A percentile compares a stretch with the other conserved stretches of the same genome.
phyloP scores from a whole-genome alignment of 2,329 filamentous ascomycete genomes.

The Monascus ruber region DNA sequence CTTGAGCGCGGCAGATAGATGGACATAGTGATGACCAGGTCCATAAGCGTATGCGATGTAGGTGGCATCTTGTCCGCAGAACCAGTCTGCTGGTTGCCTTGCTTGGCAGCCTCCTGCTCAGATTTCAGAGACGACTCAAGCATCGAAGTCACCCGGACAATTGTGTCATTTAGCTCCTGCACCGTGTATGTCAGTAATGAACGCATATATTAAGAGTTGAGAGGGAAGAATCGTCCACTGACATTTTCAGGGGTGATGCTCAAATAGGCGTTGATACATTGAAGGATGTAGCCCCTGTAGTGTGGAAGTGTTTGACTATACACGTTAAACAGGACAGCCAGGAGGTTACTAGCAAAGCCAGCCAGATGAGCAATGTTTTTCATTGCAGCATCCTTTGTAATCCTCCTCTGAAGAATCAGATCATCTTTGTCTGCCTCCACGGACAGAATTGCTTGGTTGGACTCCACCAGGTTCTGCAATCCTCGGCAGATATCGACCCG shows the following conservation, averaged over 20 bases:
- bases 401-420: slow-evolving; percentile 63
- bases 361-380: slow-evolving; percentile 76
- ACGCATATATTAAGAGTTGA: slow-evolving; percentile 1
- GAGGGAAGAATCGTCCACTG: slow-evolving; percentile 4
- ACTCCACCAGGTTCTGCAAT: slow-evolving; percentile 78
- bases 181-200: not conserved
- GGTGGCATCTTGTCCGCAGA: slow-evolving; percentile 71
- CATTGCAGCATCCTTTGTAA: slow-evolving; percentile 62
- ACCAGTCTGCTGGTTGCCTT: slow-evolving; percentile 51
- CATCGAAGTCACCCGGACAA: slow-evolving; percentile 74
- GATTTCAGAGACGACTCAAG: slow-evolving; percentile 59
- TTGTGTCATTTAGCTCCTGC: slow-evolving; percentile 73
- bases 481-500: slow-evolving; percentile 78
- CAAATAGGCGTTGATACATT: slow-evolving; percentile 88
- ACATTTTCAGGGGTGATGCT: slow-evolving; percentile 65
- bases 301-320: slow-evolving; percentile 94
- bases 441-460: slow-evolving; percentile 68
- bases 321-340: slow-evolving; percentile 97
- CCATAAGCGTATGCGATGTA: slow-evolving; percentile 89
- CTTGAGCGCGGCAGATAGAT: slow-evolving; percentile 82
- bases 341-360: slow-evolving; percentile 70
- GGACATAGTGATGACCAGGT: slow-evolving; percentile 91
- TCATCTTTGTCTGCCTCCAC: slow-evolving; percentile 60
- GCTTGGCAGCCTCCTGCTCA: slow-evolving; percentile 52
- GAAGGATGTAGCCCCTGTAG: slow-evolving; percentile 77